A percentile compares a stretch with the other conserved stretches of the same genome.
These are phyloP conservation scores for Chalciporus piperatus DNA, from an alignment of 768 basidiomycete species.

Conservation along the genomic window DNA sequence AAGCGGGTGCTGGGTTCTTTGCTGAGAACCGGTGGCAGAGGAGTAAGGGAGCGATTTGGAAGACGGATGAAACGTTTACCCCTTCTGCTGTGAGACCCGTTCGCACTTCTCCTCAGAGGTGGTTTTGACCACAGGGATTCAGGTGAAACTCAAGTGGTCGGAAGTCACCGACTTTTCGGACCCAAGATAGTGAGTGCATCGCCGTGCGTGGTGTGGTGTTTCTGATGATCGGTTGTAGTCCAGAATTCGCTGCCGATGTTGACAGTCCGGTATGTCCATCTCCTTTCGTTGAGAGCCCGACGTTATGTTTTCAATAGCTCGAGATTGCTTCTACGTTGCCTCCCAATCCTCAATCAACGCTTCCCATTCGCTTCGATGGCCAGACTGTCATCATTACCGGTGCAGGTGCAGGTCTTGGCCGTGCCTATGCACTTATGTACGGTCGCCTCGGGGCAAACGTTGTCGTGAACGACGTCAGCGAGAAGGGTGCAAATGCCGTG, in stretches of 20 bases:
- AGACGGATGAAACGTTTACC: conserved; percentile 85
- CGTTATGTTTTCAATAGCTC: conserved; percentile 44
- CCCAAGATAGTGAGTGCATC: conserved; percentile 56
- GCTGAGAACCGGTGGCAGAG: conserved; percentile 94
- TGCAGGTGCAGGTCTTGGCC: conserved; percentile 91
- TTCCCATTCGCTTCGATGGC: conserved; percentile 77
- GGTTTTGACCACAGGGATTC: not conserved
- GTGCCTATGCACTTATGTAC: conserved; percentile 90
- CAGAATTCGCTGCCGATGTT: conserved; percentile 59
- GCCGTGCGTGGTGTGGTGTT: not conserved
- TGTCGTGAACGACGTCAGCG: conserved; percentile 92
- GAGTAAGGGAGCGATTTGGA: conserved; percentile 84
- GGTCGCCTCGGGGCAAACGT: conserved; percentile 93
- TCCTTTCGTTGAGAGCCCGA: not conserved
- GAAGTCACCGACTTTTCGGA: conserved; percentile 79
- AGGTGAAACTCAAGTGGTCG: conserved; percentile 83
- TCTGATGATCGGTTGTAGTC: conserved; percentile 42
- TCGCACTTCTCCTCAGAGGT: not conserved
- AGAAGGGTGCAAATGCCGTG: conserved; percentile 78
- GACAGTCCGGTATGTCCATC: conserved; percentile 47
- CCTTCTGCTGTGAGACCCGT: conserved; percentile 75
- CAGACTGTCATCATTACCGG: conserved; percentile 95
- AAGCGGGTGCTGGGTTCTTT: conserved; percentile 89
- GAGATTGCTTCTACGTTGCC: conserved; percentile 61
- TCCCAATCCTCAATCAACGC: conserved; percentile 64